These are phyloP conservation scores for Meyerozyma smithsonii DNA, from an alignment of 1,139 yeast genomes.

Conservation along the genomic window DNA sequence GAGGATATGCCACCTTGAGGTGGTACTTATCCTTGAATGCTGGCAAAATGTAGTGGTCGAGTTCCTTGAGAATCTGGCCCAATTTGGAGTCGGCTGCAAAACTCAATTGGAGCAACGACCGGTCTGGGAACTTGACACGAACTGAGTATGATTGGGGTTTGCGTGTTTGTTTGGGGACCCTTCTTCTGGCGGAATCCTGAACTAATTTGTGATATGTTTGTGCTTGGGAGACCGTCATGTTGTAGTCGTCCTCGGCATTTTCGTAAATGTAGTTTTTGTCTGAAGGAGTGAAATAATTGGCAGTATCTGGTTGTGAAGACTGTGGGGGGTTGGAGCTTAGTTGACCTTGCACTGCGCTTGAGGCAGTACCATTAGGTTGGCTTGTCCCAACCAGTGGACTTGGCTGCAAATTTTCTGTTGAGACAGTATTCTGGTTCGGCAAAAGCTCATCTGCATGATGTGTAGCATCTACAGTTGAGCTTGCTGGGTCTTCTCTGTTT, in stretches of 20 bases:
- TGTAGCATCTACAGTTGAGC: no score
- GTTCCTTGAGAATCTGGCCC: constrained; percentile 34
- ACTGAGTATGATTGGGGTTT: constrained; percentile 29
- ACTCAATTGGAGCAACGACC: constrained; percentile 43
- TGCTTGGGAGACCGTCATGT: constrained; percentile 50
- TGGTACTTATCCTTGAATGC: constrained; percentile 28
- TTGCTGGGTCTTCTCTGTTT: not conserved
- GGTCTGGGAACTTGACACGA: constrained; percentile 52
- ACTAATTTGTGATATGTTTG: constrained; percentile 47
- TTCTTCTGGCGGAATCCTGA: constrained; percentile 31
- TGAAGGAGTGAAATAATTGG: not conserved
- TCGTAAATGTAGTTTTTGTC: constrained; percentile 19
- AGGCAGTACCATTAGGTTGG: not conserved
- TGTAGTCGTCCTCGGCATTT: constrained; percentile 45
- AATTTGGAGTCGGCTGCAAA: constrained; percentile 36
- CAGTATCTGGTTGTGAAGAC: not conserved
- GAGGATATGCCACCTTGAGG: constrained; percentile 40
- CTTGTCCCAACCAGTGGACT: no score
- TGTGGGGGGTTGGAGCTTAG: no score
- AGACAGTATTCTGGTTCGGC: no score
- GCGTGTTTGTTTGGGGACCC: constrained; percentile 19
- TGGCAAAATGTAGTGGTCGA: constrained; percentile 35
- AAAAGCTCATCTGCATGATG: no score
- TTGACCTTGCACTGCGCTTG: no score
- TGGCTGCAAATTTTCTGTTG: no score